phyloP scores from a whole-genome alignment of 305 asterid genomes.

The Salvia sclarea region DNA sequence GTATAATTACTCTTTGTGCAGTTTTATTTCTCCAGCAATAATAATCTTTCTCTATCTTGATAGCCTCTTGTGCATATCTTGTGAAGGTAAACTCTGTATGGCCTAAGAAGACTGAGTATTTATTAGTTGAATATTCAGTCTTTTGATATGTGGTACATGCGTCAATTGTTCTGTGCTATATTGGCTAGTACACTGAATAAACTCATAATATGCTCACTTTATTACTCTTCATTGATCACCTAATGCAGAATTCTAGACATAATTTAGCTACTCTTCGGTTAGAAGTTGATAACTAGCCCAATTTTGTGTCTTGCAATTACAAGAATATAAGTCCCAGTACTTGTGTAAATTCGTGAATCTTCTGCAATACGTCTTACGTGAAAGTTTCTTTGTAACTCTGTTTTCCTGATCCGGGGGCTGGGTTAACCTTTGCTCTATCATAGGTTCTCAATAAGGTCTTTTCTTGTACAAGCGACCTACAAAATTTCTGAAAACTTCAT shows the following conservation, averaged over 20 bases:
- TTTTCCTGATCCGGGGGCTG: constrained; percentile 6
- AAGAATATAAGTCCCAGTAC: constrained; percentile 1
- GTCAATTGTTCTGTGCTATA: constrained; percentile 4
- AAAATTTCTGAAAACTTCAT: constrained; percentile 8
- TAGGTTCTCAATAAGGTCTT: constrained; percentile 5
- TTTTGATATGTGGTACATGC: constrained; percentile 17
- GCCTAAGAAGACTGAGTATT: neutral
- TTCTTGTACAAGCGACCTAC: constrained; percentile 7
- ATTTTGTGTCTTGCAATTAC: constrained; percentile 1
- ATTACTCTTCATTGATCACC: constrained; percentile 9
- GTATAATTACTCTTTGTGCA: constrained; percentile 45
- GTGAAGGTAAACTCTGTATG: constrained; percentile 8
- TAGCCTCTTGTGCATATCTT: constrained; percentile 25
- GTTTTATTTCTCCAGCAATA: constrained; percentile 26
- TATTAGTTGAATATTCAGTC: constrained; percentile 9
- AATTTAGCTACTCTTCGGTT: constrained; percentile 17
- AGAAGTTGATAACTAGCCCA: constrained; percentile 11
- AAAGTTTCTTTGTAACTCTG: neutral
- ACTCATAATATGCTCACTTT: constrained; percentile 3
- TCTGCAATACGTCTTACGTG: constrained; percentile 8
- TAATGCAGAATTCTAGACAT: neutral
- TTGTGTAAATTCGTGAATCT: neutral
- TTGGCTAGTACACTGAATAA: constrained; percentile 6
- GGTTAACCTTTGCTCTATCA: constrained; percentile 8
- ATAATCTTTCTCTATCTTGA: constrained; percentile 24